phyloP scores from a whole-genome alignment of 139 green algal genomes.

The Chlamydomonas eustigma region DNA sequence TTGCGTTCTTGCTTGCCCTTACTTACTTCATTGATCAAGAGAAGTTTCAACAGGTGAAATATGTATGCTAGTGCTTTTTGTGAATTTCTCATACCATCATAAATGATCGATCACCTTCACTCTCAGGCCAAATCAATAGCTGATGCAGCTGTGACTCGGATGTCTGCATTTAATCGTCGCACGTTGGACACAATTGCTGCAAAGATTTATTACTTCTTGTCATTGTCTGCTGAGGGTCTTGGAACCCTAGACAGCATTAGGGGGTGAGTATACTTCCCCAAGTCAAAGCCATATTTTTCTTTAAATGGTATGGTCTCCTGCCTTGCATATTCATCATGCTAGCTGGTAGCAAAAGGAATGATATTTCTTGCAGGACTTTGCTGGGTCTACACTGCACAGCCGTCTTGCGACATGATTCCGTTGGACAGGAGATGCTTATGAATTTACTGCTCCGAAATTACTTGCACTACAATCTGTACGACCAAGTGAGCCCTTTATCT shows the following conservation, averaged over 20 bases:
- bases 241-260: constrained; percentile 71
- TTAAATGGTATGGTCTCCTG: too few relatives aligned
- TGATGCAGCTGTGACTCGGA: constrained; percentile 44
- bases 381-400: constrained; percentile 84
- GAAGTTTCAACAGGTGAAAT: constrained; percentile 49
- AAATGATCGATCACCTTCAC: neutral
- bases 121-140: constrained; percentile 53
- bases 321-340: too few relatives aligned
- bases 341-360: too few relatives aligned
- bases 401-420: constrained; percentile 86
- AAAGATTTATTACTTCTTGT: constrained; percentile 91
- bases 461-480: constrained; percentile 93
- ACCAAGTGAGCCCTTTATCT: constrained; percentile 73
- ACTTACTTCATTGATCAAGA: constrained; percentile 77
- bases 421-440: constrained; percentile 83
- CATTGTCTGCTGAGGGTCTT: constrained; percentile 67
- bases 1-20: constrained; percentile 73
- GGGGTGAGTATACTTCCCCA: constrained; percentile 35
- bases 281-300: too few relatives aligned
- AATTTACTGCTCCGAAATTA: constrained; percentile 98
- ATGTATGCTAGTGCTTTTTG: neutral
- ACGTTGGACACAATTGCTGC: constrained; percentile 88
- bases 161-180: constrained; percentile 78
- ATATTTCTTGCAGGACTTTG: constrained; percentile 61
- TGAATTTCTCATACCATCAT: too few relatives aligned